These are phyloP conservation scores for Conticribra guillardii DNA, from an alignment of 108 stramenopile species.

Conservation along the genomic window DNA sequence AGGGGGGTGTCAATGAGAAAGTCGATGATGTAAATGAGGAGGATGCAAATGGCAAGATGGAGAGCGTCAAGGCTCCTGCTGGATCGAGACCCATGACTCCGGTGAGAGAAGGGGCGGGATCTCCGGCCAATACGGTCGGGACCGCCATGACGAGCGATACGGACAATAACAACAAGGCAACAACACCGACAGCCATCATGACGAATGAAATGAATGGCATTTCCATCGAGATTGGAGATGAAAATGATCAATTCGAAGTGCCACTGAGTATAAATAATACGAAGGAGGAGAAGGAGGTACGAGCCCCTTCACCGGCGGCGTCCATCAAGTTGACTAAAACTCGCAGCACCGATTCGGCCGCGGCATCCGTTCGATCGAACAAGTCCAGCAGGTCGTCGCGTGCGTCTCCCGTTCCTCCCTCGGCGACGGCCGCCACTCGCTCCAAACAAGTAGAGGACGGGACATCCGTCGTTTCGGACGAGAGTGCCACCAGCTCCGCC, in stretches of 20 bases:
- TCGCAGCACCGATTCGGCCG: not conserved
- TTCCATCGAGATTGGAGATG: slow-evolving; percentile 27
- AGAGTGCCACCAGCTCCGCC: not conserved
- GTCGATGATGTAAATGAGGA: slow-evolving; percentile 1
- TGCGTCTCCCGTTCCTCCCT: slow-evolving; percentile 16
- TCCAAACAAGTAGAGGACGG: slow-evolving; percentile 3
- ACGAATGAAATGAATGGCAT: not conserved
- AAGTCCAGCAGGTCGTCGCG: not conserved
- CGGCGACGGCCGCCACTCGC: not conserved
- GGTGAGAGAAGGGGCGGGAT: slow-evolving; percentile 15
- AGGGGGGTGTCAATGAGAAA: not conserved
- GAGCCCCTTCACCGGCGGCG: not conserved
- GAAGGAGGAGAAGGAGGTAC: not conserved
- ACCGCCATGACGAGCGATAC: not conserved
- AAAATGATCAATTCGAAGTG: slow-evolving; percentile 20
- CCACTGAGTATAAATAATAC: not conserved
- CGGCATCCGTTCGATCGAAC: not conserved
- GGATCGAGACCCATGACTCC: slow-evolving; percentile 4
- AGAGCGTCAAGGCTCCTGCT: not conserved
- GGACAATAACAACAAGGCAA: not conserved
- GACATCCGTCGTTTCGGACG: not conserved
- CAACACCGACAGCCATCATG: not conserved
- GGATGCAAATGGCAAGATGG: slow-evolving; percentile 9
- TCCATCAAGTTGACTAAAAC: not conserved
- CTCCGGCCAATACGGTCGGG: slow-evolving; percentile 1